These are phyloP conservation scores for Cicer chorassanicum DNA, from an alignment of 306 rosid species.

Conservation along the genomic window DNA sequence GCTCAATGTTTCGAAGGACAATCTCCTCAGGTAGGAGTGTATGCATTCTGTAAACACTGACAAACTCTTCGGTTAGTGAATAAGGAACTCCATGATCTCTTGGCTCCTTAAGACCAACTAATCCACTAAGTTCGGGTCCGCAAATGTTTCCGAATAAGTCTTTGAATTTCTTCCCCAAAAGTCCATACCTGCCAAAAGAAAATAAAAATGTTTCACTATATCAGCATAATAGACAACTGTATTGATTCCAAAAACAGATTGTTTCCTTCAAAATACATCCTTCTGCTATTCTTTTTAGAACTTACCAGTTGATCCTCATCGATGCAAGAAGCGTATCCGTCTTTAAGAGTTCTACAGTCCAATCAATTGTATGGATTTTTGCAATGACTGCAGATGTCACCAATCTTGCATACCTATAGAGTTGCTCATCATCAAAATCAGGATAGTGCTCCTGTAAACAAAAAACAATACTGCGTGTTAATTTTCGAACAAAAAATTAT, in stretches of 20 bases:
- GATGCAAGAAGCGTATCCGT: conserved; percentile 70
- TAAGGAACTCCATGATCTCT: conserved; percentile 82
- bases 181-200: conserved; percentile 67
- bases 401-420: conserved; percentile 72
- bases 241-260: neutral
- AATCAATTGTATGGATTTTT: conserved; percentile 84
- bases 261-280: conserved; percentile 13
- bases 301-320: conserved; percentile 80
- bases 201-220: neutral
- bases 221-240: conserved; percentile 8
- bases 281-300: conserved; percentile 6
- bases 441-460: conserved; percentile 56
- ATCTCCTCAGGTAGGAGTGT: conserved; percentile 68
- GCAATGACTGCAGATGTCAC: conserved; percentile 84
- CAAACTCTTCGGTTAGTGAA: conserved; percentile 79
- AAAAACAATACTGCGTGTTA: conserved; percentile 20
- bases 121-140: conserved; percentile 70
- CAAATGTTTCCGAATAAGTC: conserved; percentile 63
- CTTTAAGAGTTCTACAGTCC: conserved; percentile 81
- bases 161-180: conserved; percentile 75
- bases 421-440: conserved; percentile 67
- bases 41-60: conserved; percentile 80
- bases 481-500: conserved; percentile 1
- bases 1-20: conserved; percentile 54
- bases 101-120: conserved; percentile 72